Evolutionary conservation across 768 basidiomycete species (phyloP).

Genomic region (Lepiota brunneoincarnata): DNA sequence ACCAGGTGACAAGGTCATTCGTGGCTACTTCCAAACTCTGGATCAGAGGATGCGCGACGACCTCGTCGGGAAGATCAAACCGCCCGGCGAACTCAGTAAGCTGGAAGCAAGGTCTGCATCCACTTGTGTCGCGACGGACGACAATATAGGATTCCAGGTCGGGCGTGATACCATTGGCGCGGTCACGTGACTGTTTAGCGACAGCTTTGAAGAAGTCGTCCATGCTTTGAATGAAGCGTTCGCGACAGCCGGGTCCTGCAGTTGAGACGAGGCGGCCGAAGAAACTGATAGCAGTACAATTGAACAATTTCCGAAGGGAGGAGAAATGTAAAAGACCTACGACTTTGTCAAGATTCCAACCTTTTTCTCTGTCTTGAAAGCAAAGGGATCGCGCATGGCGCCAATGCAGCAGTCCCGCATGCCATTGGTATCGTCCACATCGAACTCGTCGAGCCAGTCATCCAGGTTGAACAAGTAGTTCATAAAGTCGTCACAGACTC

Average conservation of each 20-base stretch:
- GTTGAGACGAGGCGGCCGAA: conserved; percentile 59
- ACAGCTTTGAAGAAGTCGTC: conserved; percentile 69
- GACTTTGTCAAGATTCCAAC: conserved; percentile 22
- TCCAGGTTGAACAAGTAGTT: conserved; percentile 53
- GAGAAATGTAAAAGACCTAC: conserved; percentile 10
- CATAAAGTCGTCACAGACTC: conserved; percentile 71
- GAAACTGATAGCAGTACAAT: conserved; percentile 39
- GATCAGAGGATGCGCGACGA: conserved; percentile 64
- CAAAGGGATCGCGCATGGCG: conserved; percentile 20
- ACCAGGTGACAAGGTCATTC: conserved; percentile 83
- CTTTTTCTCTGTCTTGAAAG: conserved; percentile 19
- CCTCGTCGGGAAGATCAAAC: conserved; percentile 69
- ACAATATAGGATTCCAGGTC: conserved; percentile 74
- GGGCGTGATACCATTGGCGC: conserved; percentile 49
- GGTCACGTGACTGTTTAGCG: conserved; percentile 56
- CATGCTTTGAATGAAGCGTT: conserved; percentile 68
- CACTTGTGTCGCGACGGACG: conserved; percentile 49
- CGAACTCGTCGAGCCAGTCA: conserved; percentile 24
- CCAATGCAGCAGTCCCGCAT: conserved; percentile 19
- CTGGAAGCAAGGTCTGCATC: conserved; percentile 73
- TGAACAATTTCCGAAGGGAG: not conserved
- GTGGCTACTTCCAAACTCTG: conserved; percentile 60
- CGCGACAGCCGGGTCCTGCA: conserved; percentile 53
- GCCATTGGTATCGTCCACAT: conserved; percentile 17
- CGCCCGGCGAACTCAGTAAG: conserved; percentile 72